A percentile compares a stretch with the other conserved stretches of the same genome.
Evolutionary conservation across 176 grass and related monocot genomes (phyloP).

Genomic region (Oryza longistaminata): DNA sequence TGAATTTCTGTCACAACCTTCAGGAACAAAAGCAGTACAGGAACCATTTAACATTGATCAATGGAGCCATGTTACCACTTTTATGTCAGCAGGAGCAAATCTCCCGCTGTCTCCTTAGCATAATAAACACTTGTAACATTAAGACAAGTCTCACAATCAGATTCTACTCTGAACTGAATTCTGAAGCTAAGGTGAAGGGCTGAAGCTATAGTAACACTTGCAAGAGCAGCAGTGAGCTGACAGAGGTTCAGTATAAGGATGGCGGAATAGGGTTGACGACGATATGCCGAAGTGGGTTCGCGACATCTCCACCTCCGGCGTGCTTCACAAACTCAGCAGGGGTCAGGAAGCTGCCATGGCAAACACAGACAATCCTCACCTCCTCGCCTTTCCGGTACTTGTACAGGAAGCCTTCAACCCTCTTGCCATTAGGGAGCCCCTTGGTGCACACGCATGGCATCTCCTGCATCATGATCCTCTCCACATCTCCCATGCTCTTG

Average conservation of each 20-base stretch:
- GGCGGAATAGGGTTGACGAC: slow-evolving; percentile 46
- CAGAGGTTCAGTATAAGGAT: slow-evolving; percentile 21
- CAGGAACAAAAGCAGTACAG: background rate
- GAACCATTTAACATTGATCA: background rate
- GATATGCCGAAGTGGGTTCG: slow-evolving; percentile 71
- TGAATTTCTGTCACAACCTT: background rate
- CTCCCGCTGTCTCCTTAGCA: slow-evolving; percentile 15
- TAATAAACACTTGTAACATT: slow-evolving; percentile 26
- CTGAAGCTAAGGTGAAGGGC: slow-evolving; percentile 31
- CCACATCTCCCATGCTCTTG: slow-evolving; percentile 42
- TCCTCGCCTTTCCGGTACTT: slow-evolving; percentile 66
- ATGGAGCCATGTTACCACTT: background rate
- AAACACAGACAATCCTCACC: slow-evolving; percentile 77
- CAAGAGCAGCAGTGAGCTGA: background rate
- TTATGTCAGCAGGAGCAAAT: slow-evolving; percentile 11
- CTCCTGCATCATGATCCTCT: slow-evolving; percentile 61
- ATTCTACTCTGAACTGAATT: background rate
- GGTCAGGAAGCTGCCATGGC: slow-evolving; percentile 82
- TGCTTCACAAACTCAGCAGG: slow-evolving; percentile 84
- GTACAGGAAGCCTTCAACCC: slow-evolving; percentile 72
- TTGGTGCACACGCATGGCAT: slow-evolving; percentile 83
- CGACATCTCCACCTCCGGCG: slow-evolving; percentile 64
- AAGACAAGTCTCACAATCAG: slow-evolving; percentile 16
- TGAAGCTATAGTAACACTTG: slow-evolving; percentile 30
- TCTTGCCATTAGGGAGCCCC: slow-evolving; percentile 67